Conservation (phyloP, 164 flowering plant species). For the Macadamia integrifolia region DNA sequence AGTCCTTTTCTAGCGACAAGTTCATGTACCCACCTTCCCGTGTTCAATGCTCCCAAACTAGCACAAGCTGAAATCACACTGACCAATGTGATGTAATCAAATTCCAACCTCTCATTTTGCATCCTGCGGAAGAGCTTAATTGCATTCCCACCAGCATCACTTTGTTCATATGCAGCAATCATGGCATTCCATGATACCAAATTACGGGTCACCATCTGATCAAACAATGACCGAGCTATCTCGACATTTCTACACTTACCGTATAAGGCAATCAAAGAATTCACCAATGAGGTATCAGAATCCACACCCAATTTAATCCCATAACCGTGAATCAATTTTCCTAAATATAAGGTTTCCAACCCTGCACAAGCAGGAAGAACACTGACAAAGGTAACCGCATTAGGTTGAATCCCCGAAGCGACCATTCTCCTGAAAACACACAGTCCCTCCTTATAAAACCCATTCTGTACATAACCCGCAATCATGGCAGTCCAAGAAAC, state of each 20-base stretch:
- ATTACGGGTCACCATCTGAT: not conserved
- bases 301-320: not conserved
- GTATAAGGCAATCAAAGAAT: not conserved
- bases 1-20: not conserved
- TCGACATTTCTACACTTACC: not conserved
- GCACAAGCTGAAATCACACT: not conserved
- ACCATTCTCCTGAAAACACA: not conserved
- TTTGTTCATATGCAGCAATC: slow-evolving; percentile 1
- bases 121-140: slow-evolving; percentile 1
- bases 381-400: not conserved
- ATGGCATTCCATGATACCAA: slow-evolving; percentile 1
- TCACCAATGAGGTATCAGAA: not conserved
- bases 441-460: not conserved
- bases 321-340: not conserved
- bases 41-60: not conserved
- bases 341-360: not conserved
- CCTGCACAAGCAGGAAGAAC: not conserved
- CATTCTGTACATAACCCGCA: not conserved
- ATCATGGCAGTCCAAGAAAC: slow-evolving; percentile 1
- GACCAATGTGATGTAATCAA: not conserved
- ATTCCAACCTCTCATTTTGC: not conserved
- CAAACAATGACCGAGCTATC: not conserved
- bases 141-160: not conserved
- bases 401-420: not conserved
- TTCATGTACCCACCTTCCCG: not conserved